phyloP scores from a whole-genome alignment of 2,329 filamentous ascomycete genomes.

The Exophiala oligosperma region DNA sequence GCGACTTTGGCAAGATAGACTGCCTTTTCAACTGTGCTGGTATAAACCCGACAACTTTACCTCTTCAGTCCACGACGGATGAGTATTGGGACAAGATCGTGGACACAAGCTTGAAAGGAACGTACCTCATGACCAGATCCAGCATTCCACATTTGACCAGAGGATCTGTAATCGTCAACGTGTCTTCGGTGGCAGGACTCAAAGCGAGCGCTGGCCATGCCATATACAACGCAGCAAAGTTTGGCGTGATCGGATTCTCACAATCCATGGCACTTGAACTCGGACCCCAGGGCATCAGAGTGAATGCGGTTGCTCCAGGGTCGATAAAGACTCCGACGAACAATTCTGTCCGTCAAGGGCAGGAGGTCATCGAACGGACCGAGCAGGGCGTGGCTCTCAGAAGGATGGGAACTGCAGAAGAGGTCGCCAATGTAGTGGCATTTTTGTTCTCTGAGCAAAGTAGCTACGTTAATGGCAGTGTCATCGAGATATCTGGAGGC shows the following conservation, averaged over 20 bases:
- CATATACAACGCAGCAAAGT: slow-evolving; percentile 34
- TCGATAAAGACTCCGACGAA: slow-evolving; percentile 52
- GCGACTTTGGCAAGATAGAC: slow-evolving; percentile 33
- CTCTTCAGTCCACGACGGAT: slow-evolving; percentile 44
- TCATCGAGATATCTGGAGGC: too few species aligned
- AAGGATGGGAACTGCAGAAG: too few species aligned
- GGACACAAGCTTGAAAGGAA: slow-evolving; percentile 47
- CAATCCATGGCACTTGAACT: slow-evolving; percentile 30
- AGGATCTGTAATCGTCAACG: slow-evolving; percentile 40
- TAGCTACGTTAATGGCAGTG: too few species aligned
- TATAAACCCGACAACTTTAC: slow-evolving; percentile 39
- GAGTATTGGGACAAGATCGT: slow-evolving; percentile 51
- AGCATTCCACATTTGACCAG: slow-evolving; percentile 40
- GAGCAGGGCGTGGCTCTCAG: too few species aligned
- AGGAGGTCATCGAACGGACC: slow-evolving; percentile 39
- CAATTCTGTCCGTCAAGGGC: slow-evolving; percentile 51
- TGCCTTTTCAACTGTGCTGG: slow-evolving; percentile 47
- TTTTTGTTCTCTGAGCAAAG: too few species aligned
- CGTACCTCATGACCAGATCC: slow-evolving; percentile 47
- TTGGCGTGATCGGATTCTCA: slow-evolving; percentile 30
- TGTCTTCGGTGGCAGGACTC: slow-evolving; percentile 38
- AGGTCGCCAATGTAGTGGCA: too few species aligned
- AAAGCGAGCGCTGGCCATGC: slow-evolving; percentile 28
- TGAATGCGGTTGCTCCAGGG: slow-evolving; percentile 22
- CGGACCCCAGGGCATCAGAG: slow-evolving; percentile 19